Percentiles rank a stretch among this genome's conserved stretches.
Evolutionary conservation across 1,284 basidiomycete genomes (phyloP).

Genomic region (Uromyces viciae-fabae): DNA sequence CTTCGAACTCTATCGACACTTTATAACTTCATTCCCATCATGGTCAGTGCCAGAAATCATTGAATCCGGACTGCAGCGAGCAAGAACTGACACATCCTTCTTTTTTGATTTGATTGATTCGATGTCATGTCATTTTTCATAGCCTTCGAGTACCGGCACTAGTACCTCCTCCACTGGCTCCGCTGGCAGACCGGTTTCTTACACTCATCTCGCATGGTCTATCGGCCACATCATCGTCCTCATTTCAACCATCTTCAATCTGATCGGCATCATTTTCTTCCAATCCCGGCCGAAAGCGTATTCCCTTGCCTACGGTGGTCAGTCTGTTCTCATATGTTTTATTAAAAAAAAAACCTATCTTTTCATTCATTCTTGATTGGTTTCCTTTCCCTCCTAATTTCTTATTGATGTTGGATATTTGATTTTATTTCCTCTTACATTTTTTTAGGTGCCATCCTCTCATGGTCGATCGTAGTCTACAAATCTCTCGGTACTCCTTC

Average conservation of each 20-base stretch:
- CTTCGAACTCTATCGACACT: too few species aligned
- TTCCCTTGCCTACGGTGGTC: slow-evolving; percentile 30
- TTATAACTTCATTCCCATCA: too few species aligned
- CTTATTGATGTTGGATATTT: background rate
- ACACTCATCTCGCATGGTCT: slow-evolving; percentile 55
- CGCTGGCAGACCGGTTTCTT: slow-evolving; percentile 50
- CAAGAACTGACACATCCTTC: too few species aligned
- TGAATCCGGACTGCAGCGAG: too few species aligned
- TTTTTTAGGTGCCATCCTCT: slow-evolving; percentile 53
- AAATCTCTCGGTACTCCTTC: slow-evolving; percentile 52
- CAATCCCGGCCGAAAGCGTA: slow-evolving; percentile 47
- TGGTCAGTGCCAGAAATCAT: too few species aligned
- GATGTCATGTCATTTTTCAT: background rate
- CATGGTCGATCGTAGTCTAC: slow-evolving; percentile 55
- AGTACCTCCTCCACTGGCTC: slow-evolving; percentile 15
- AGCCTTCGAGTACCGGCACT: slow-evolving; percentile 12
- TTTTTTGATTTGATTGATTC: background rate
- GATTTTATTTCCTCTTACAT: background rate
- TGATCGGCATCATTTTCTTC: slow-evolving; percentile 48
- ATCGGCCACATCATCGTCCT: slow-evolving; percentile 54
- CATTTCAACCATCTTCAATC: slow-evolving; percentile 53
- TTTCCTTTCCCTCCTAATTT: background rate
- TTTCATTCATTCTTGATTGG: background rate
- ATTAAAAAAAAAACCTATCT: background rate
- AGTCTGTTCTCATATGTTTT: background rate